Percentiles rank a stretch among this genome's conserved stretches.
Evolutionary conservation across 345 rosid genomes (phyloP).

Genomic region (Camelina sativa): DNA sequence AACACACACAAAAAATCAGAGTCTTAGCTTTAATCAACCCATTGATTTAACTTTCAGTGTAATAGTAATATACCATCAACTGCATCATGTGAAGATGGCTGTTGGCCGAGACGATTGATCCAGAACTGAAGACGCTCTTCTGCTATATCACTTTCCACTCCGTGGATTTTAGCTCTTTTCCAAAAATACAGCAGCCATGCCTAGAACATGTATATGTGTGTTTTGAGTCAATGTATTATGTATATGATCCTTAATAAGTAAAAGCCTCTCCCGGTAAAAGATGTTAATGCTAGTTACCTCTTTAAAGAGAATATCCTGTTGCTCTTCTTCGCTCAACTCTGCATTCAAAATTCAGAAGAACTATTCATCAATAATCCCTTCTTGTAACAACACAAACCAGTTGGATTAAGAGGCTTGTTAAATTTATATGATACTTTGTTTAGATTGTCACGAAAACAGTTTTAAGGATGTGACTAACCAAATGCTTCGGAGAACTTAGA

Average conservation of each 20-base stretch:
- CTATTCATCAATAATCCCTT: constrained; percentile 10
- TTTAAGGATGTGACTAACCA: constrained; percentile 57
- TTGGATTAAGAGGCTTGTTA: constrained; percentile 13
- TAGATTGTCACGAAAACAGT: constrained; percentile 6
- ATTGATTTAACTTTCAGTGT: background rate
- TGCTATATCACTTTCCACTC: constrained; percentile 75
- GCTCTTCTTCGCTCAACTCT: constrained; percentile 77
- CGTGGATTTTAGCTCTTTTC: constrained; percentile 78
- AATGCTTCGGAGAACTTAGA: constrained; percentile 76
- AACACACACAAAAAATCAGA: constrained; percentile 1
- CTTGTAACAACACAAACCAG: constrained; percentile 8
- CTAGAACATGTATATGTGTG: constrained; percentile 42
- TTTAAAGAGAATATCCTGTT: constrained; percentile 87
- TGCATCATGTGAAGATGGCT: constrained; percentile 71
- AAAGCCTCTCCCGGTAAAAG: background rate
- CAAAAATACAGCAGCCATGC: constrained; percentile 88
- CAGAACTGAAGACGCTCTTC: constrained; percentile 74
- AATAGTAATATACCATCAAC: constrained; percentile 61
- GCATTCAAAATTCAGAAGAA: constrained; percentile 44
- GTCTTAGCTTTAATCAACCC: background rate
- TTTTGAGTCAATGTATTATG: background rate
- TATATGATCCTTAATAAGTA: constrained; percentile 1
- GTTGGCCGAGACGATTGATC: constrained; percentile 65
- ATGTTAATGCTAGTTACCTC: constrained; percentile 51
- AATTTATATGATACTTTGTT: constrained; percentile 17